phyloP scores from a whole-genome alignment of 176 grass and related monocot species.

The Calamus simplicifolius region DNA sequence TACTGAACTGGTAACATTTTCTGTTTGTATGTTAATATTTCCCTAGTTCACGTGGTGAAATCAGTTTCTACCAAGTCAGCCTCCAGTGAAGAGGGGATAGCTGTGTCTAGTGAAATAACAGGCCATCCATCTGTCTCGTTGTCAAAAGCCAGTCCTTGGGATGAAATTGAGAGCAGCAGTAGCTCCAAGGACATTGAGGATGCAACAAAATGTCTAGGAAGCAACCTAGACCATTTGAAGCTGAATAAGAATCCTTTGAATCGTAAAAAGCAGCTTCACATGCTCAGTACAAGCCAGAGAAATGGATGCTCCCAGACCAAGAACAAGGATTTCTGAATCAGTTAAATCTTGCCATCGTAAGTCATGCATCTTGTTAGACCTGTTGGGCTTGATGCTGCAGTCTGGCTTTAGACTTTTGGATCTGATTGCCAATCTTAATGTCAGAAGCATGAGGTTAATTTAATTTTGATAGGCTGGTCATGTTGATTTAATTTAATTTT shows the following conservation, averaged over 20 bases:
- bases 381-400: conserved; percentile 1
- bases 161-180: conserved; percentile 21
- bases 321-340: conserved; percentile 49
- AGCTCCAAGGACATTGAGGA: conserved; percentile 25
- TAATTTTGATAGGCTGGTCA: conserved; percentile 71
- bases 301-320: conserved; percentile 62
- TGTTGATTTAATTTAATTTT: conserved; percentile 66
- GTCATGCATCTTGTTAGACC: conserved; percentile 33
- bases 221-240: conserved; percentile 36
- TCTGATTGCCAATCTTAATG: not conserved
- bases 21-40: conserved; percentile 15
- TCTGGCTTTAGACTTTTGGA: not conserved
- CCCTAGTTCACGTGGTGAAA: conserved; percentile 25
- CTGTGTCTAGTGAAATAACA: conserved; percentile 7
- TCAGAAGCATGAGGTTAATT: conserved; percentile 21
- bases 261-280: conserved; percentile 35
- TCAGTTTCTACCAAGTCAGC: conserved; percentile 22
- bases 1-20: not conserved
- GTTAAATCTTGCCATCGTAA: conserved; percentile 96
- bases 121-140: conserved; percentile 21
- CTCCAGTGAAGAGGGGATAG: conserved; percentile 34
- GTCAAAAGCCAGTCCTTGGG: conserved; percentile 20
- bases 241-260: conserved; percentile 36
- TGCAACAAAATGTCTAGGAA: conserved; percentile 27
- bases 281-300: conserved; percentile 71